Evolutionary conservation across 768 basidiomycete genomes (phyloP).

Genomic region (Pleurotus salmoneostramineus): DNA sequence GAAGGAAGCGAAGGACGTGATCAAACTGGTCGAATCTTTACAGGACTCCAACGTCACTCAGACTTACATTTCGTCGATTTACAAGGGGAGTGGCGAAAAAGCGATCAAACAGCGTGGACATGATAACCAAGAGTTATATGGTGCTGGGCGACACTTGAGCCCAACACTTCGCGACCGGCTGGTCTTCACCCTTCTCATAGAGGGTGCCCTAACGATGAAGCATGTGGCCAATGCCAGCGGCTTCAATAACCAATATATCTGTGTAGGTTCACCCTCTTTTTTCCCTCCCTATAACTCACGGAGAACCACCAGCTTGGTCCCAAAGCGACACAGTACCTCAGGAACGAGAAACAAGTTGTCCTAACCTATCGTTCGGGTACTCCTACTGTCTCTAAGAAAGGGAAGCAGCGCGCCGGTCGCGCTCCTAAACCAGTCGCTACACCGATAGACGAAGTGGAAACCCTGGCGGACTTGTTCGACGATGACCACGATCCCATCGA

Average conservation of each 20-base stretch:
- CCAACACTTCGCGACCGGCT: conserved; percentile 61
- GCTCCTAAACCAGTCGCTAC: conserved; percentile 18
- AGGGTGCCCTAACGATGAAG: conserved; percentile 44
- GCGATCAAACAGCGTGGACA: conserved; percentile 44
- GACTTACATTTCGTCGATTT: conserved; percentile 51
- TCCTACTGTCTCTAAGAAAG: conserved; percentile 13
- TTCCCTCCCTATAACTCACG: background rate
- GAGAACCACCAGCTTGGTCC: conserved; percentile 27
- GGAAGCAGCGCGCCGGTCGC: conserved; percentile 15
- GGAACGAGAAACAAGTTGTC: conserved; percentile 16
- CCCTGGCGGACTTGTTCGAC: conserved; percentile 30
- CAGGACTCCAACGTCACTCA: conserved; percentile 51
- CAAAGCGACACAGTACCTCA: conserved; percentile 23
- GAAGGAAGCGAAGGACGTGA: conserved; percentile 45
- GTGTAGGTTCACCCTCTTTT: conserved; percentile 28
- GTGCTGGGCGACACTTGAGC: conserved; percentile 45
- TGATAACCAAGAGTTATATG: conserved; percentile 46
- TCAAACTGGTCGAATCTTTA: conserved; percentile 54
- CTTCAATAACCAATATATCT: conserved; percentile 49
- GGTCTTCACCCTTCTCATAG: conserved; percentile 49
- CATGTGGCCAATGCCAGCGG: conserved; percentile 41
- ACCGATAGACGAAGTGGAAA: conserved; percentile 20
- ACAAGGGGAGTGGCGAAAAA: conserved; percentile 56
- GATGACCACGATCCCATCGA: conserved; percentile 16
- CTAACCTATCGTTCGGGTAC: conserved; percentile 21